Conservation (phyloP, 495 filamentous ascomycete genomes). For the Neohortaea acidophila region DNA sequence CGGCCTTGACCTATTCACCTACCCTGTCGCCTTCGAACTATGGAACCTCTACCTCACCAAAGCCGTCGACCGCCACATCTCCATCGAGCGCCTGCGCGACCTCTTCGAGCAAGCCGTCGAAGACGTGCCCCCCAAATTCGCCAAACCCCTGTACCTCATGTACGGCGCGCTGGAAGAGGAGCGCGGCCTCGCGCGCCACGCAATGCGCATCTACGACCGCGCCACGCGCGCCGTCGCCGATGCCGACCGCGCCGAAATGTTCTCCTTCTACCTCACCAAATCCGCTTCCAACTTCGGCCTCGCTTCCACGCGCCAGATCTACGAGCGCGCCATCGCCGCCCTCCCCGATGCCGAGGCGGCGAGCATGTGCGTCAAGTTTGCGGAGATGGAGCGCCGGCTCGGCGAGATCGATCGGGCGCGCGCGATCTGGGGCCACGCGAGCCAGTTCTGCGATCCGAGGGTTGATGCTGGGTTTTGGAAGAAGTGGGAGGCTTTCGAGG, state of each 20-base stretch:
- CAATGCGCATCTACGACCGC: slow-evolving; percentile 98
- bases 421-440: slow-evolving; percentile 90
- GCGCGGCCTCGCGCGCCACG: slow-evolving; percentile 84
- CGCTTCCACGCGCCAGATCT: slow-evolving; percentile 89
- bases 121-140: slow-evolving; percentile 87
- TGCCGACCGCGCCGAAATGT: slow-evolving; percentile 92
- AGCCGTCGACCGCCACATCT: slow-evolving; percentile 85
- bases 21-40: slow-evolving; percentile 93
- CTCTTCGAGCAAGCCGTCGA: slow-evolving; percentile 96
- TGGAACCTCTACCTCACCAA: slow-evolving; percentile 99
- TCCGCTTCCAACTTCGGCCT: slow-evolving; percentile 96
- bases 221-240: slow-evolving; percentile 92
- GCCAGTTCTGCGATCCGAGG: slow-evolving; percentile 91
- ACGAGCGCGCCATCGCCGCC: slow-evolving; percentile 83
- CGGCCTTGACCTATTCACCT: slow-evolving; percentile 90
- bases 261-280: slow-evolving; percentile 98
- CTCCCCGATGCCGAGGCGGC: slow-evolving; percentile 87
- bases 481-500: slow-evolving; percentile 95
- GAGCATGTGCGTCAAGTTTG: slow-evolving; percentile 98
- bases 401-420: slow-evolving; percentile 93
- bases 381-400: slow-evolving; percentile 92
- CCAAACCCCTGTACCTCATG: slow-evolving; percentile 92
- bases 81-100: slow-evolving; percentile 85
- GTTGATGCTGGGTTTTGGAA: slow-evolving; percentile 82
- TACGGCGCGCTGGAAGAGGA: slow-evolving; percentile 97